Conservation (phyloP, 352 stramenopile species). For the Phytophthora europaea region DNA sequence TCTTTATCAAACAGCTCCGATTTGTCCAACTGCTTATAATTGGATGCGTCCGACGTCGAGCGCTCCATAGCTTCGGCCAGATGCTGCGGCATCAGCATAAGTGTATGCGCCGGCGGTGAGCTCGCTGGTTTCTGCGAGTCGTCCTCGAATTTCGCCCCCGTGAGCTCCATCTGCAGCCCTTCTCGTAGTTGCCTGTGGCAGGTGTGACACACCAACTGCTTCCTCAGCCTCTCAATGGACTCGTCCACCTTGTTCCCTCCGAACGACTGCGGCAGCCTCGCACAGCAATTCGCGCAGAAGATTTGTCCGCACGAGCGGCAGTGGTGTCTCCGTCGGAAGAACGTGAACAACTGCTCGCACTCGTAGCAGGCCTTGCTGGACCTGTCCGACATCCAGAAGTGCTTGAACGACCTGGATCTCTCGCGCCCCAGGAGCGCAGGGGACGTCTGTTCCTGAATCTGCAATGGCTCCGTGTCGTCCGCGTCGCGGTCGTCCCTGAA, state of each 20-base stretch:
- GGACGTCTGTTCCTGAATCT: constrained; percentile 32
- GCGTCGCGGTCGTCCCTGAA: constrained; percentile 47
- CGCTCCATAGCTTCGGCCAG: constrained; percentile 73
- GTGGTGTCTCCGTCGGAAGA: constrained; percentile 82
- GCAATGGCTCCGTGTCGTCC: constrained; percentile 29
- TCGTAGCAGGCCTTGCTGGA: constrained; percentile 87
- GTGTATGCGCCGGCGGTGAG: constrained; percentile 56
- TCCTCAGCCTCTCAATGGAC: constrained; percentile 77
- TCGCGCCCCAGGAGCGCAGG: constrained; percentile 45
- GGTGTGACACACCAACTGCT: constrained; percentile 89
- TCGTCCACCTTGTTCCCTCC: constrained; percentile 81
- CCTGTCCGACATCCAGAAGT: constrained; percentile 93
- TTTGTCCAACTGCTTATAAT: constrained; percentile 75
- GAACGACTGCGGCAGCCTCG: constrained; percentile 82
- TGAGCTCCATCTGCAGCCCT: constrained; percentile 81
- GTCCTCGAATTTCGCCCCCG: constrained; percentile 47
- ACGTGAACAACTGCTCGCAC: constrained; percentile 87
- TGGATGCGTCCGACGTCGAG: constrained; percentile 64
- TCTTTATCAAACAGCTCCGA: constrained; percentile 82
- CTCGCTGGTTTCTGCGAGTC: constrained; percentile 36
- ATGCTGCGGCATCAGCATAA: constrained; percentile 84
- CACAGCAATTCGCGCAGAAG: constrained; percentile 87
- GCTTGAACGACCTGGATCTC: constrained; percentile 79
- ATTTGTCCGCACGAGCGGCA: constrained; percentile 90
- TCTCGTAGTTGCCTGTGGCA: constrained; percentile 87